Conservation (phyloP, 352 stramenopile genomes). For the Phytophthora pseudosyringae region DNA sequence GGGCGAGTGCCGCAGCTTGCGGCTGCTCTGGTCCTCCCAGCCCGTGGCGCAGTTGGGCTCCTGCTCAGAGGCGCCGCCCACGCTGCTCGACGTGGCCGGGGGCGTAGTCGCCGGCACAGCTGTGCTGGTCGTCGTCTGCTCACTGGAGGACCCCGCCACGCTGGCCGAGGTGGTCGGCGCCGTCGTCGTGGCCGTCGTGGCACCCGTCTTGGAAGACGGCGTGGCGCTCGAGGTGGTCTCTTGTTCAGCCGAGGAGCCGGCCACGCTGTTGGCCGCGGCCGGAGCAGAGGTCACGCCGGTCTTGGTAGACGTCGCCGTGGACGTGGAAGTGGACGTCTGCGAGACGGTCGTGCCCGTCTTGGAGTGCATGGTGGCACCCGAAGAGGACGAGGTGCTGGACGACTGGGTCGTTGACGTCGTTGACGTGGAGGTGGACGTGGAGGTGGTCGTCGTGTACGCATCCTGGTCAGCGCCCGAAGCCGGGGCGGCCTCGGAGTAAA, state of each 20-base stretch:
- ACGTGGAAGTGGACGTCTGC: slow-evolving; percentile 24
- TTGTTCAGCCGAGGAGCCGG: background rate
- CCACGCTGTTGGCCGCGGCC: slow-evolving; percentile 3
- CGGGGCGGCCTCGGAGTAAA: slow-evolving; percentile 11
- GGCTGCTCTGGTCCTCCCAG: slow-evolving; percentile 32
- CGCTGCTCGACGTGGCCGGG: slow-evolving; percentile 15
- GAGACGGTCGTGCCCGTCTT: slow-evolving; percentile 34
- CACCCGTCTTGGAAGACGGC: slow-evolving; percentile 3
- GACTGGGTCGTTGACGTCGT: slow-evolving; percentile 19
- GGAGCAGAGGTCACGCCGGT: slow-evolving; percentile 2
- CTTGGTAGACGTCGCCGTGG: slow-evolving; percentile 26
- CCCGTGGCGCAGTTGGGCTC: slow-evolving; percentile 27
- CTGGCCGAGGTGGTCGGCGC: slow-evolving; percentile 6
- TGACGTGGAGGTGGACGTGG: slow-evolving; percentile 21
- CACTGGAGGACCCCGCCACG: slow-evolving; percentile 6
- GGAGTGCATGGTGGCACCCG: slow-evolving; percentile 10
- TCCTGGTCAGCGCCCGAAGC: slow-evolving; percentile 25
- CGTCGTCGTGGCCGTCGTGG: slow-evolving; percentile 4
- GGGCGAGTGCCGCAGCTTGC: slow-evolving; percentile 25
- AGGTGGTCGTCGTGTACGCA: slow-evolving; percentile 29
- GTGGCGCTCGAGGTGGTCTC: background rate
- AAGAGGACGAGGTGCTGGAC: slow-evolving; percentile 12
- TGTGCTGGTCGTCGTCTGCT: slow-evolving; percentile 5
- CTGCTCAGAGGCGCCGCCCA: slow-evolving; percentile 17
- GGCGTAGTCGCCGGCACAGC: slow-evolving; percentile 12